Base-by-base conservation (phyloP, 345 rosid genomes). In the Syzygium aqueum region DNA sequence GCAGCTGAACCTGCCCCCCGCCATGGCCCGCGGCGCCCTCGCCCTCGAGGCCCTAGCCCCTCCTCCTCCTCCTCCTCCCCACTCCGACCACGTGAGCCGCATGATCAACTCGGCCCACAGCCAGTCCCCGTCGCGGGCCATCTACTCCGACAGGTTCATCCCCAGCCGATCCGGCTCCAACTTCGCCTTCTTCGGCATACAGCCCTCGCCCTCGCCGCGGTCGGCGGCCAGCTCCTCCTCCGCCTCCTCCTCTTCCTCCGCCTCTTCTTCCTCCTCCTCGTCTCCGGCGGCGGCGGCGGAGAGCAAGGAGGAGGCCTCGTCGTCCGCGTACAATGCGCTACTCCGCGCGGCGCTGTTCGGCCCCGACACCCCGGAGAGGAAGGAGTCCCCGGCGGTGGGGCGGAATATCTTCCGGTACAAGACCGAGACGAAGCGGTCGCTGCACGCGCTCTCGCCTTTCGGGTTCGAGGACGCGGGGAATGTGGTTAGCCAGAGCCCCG, bases 141-240 rank as follows among this genome's bases (percentile, higher is more conserved):
- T 98, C 57, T 96, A 92, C 93, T 98, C 98, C 80, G 99, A 96
- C 85, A 92, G 99, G 92, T 98, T 98, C 88, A 98, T 98, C 5
- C 99, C 99, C 30, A 93, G 98, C 90, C 95, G 98, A 94, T 95
- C 99, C 67, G 94, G 94, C 85, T 98, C 99, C 30, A 98, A 98
- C 90, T 96, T 96, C 87, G 96, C 94, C 4, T 95, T 98, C 40
- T 96, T 98, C 87, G 94, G 93, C 84, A 92, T 97, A 85, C 85
- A 91, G 19, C 56, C 95, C 43, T 89, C 95, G 37, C 90, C 93
- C 19, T 87, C 94, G 2, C 82, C 89, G 82, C 82, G 11, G 49
- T 73, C 82, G 49, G 82, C 82, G 49, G 82, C 82, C 46, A 73
- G 82, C 82, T 73, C 82, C 40, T 73, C 82, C 12, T 33, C 80